These are phyloP conservation scores for Colletotrichum tofieldiae DNA, from an alignment of 2,329 filamentous ascomycete genomes.

Conservation along the genomic window DNA sequence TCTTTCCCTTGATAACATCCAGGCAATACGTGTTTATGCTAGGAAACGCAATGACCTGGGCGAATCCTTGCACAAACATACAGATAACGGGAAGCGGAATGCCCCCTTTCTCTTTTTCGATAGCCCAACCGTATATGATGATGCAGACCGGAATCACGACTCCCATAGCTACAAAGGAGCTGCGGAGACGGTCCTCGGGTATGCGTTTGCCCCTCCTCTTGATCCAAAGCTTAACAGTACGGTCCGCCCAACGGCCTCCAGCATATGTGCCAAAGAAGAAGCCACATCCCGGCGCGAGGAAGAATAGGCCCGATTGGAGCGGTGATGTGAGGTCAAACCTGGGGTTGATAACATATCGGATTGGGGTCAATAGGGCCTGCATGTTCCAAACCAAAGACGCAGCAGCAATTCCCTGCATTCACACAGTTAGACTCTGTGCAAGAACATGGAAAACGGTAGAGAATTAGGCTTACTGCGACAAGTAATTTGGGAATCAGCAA, in stretches of 20 bases:
- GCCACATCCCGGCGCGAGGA: conserved; percentile 79
- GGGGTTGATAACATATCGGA: conserved; percentile 80
- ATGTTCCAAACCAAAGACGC: conserved; percentile 79
- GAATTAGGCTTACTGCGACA: conserved; percentile 67
- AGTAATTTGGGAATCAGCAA: conserved; percentile 78
- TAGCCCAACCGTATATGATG: conserved; percentile 76
- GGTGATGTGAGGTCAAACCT: conserved; percentile 76
- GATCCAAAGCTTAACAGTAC: conserved; percentile 74
- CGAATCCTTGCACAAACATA: conserved; percentile 79
- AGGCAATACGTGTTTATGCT: conserved; percentile 73
- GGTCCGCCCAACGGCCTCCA: conserved; percentile 78
- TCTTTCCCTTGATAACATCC: conserved; percentile 35
- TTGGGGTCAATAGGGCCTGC: conserved; percentile 77
- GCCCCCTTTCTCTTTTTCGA: conserved; percentile 46
- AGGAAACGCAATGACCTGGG: conserved; percentile 79
- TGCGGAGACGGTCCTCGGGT: conserved; percentile 79
- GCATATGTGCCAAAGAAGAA: conserved; percentile 78
- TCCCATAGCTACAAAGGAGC: conserved; percentile 73
- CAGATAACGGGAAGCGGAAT: conserved; percentile 72
- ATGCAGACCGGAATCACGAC: conserved; percentile 74
- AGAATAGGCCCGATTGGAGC: conserved; percentile 78
- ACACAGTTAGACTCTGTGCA: background rate
- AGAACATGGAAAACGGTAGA: too few relatives aligned
- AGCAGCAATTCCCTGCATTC: conserved; percentile 14
- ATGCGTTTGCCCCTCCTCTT: conserved; percentile 70